Evolutionary conservation across 2,329 filamentous ascomycete genomes (phyloP), one percentile per base, ranked within the genome.

Genomic region (Alternaria metachromatica): DNA sequence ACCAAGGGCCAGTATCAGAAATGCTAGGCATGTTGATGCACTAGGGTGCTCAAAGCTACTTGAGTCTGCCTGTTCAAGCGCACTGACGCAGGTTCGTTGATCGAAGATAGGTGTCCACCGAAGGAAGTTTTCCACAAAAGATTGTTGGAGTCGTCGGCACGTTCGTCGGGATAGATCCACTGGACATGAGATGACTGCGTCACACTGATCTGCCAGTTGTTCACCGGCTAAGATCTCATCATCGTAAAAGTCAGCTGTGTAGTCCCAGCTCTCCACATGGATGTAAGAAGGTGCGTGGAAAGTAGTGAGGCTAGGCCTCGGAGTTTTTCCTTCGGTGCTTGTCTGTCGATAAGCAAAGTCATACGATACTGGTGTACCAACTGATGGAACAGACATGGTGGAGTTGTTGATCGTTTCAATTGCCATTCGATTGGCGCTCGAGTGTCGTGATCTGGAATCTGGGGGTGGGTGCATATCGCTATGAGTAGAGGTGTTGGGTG

Each of bases 321-420:
- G 65, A 7, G 69, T 73, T 11, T 64, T 65, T 9, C 71, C 70
- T 48, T 74, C 72, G 2, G 72, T 72, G 12, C 69, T 65, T 26
- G 70, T 75, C 43, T 76, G 69, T 18, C 72, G 70, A 58, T 73
- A 73, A 20, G 71, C 66, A 59, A 72, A 74, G n/a, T 75, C 68
- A 51, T 70, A 72, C 3, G 60, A 58, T 3, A 66, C 60, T 7
- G 69, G 67, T 15, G 67, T 67, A 7, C 61, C 63, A 20, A 68
- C 57, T 7, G 64, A 67, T 5, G 61, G 64, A 21, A 65, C 64
- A 12, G 68, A 67, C 13, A 58, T 55, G 41, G 58, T 59, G 11
- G 51, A 37, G 48, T 62, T 66, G 20, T 63, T 66, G 33, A 71
- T 49, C 26, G 58, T 55, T n/a, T 74, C 67, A 6, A 59, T 61